phyloP scores from a whole-genome alignment of 108 stramenopile genomes.

The Skeletonema marinoi region DNA sequence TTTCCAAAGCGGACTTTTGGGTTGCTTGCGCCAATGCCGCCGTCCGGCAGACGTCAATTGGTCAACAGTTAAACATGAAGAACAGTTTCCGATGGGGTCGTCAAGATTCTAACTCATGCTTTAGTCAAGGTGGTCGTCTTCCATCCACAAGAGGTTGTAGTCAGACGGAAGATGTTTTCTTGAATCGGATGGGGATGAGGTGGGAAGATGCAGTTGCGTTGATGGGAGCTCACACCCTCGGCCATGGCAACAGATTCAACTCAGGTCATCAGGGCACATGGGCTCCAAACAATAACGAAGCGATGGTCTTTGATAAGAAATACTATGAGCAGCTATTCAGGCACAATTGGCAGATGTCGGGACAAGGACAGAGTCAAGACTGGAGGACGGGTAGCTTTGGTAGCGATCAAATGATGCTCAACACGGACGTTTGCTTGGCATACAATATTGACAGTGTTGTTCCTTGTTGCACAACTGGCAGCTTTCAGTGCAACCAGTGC shows the following conservation, averaged over 20 bases:
- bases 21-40: constrained; percentile 42
- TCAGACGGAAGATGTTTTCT: constrained; percentile 34
- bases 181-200: constrained; percentile 33
- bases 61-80: constrained; percentile 28
- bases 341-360: constrained; percentile 29
- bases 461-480: constrained; percentile 35
- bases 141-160: constrained; percentile 27
- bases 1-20: constrained; percentile 51
- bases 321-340: constrained; percentile 38
- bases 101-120: constrained; percentile 16
- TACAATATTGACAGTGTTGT: constrained; percentile 14
- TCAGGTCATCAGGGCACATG: constrained; percentile 49
- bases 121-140: constrained; percentile 25
- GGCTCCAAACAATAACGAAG: constrained; percentile 10
- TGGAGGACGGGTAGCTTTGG: constrained; percentile 19
- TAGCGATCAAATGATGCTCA: constrained; percentile 41
- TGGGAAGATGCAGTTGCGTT: constrained; percentile 59
- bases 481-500: constrained; percentile 15
- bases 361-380: constrained; percentile 12
- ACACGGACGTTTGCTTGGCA: constrained; percentile 33
- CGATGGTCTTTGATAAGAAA: constrained; percentile 40
- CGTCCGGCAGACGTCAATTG: constrained; percentile 35
- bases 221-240: constrained; percentile 48
- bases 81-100: constrained; percentile 46
- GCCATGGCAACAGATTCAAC: constrained; percentile 9